A percentile compares a stretch with the other conserved stretches of the same genome.
phyloP scores from a whole-genome alignment of 2,329 filamentous ascomycete genomes.

The Penicillium sp. region DNA sequence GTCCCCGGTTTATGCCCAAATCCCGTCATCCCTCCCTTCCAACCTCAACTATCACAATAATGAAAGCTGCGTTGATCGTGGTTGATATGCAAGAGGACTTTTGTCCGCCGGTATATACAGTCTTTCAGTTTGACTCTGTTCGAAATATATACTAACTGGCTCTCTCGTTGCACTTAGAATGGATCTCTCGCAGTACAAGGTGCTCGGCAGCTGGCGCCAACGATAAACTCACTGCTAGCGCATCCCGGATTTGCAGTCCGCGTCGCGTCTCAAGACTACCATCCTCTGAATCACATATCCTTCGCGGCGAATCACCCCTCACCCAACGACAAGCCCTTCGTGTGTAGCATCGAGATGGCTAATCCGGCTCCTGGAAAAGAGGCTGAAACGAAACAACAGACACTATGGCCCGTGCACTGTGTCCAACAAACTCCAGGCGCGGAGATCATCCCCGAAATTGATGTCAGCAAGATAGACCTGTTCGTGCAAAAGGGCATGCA shows the following conservation, averaged over 20 bases:
- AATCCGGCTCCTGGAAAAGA: constrained; percentile 56
- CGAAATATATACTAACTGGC: constrained; percentile 13
- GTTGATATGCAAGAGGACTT: constrained; percentile 96
- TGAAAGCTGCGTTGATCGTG: constrained; percentile 66
- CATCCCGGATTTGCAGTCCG: constrained; percentile 71
- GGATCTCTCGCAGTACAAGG: constrained; percentile 82
- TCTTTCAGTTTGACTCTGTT: constrained; percentile 8
- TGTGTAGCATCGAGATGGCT: constrained; percentile 65
- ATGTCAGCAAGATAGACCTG: constrained; percentile 62
- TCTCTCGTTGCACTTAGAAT: constrained; percentile 57
- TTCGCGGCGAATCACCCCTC: constrained; percentile 79
- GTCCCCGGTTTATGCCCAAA: background rate
- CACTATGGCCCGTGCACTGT: constrained; percentile 91
- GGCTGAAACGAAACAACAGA: constrained; percentile 66
- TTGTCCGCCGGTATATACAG: constrained; percentile 76
- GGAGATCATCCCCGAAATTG: constrained; percentile 73
- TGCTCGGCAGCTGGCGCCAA: constrained; percentile 71
- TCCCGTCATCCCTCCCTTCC: background rate
- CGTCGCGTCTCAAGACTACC: constrained; percentile 91
- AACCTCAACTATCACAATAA: constrained; percentile 20
- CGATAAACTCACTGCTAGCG: constrained; percentile 75
- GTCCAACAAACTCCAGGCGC: constrained; percentile 75
- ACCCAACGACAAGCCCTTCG: constrained; percentile 70
- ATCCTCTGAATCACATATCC: constrained; percentile 81
- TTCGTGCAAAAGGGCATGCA: constrained; percentile 81